These are phyloP conservation scores for Aspergillus funiculosus DNA, from an alignment of 495 filamentous ascomycete species.

Conservation along the genomic window DNA sequence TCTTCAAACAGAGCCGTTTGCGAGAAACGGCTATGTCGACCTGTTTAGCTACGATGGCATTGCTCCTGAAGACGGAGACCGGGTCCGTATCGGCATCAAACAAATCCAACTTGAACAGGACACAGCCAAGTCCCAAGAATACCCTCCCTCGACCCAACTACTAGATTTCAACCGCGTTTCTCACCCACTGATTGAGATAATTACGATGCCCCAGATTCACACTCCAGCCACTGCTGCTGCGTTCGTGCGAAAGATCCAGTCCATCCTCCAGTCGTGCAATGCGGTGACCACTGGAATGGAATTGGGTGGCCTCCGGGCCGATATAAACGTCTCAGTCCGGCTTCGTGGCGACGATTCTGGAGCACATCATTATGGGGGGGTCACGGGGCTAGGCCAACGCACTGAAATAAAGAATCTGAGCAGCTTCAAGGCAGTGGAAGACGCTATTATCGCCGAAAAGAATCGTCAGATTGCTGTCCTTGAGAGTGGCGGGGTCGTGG, in stretches of 20 bases:
- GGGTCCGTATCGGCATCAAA: conserved; percentile 70
- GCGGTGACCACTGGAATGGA: conserved; percentile 90
- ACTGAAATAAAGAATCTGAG: conserved; percentile 98
- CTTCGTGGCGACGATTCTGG: conserved; percentile 42
- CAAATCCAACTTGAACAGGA: conserved; percentile 97
- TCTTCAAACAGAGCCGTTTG: conserved; percentile 62
- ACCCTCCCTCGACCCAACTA: conserved; percentile 64
- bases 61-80: conserved; percentile 59
- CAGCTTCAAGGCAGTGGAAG: conserved; percentile 90
- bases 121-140: conserved; percentile 86
- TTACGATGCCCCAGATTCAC: conserved; percentile 82
- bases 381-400: conserved; percentile 66
- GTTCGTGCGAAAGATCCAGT: conserved; percentile 82
- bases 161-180: conserved; percentile 94
- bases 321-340: conserved; percentile 91
- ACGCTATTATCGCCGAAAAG: conserved; percentile 85
- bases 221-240: conserved; percentile 78
- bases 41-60: conserved; percentile 76
- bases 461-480: conserved; percentile 79
- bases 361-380: conserved; percentile 47
- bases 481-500: conserved; percentile 68
- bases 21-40: conserved; percentile 63
- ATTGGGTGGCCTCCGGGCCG: conserved; percentile 79
- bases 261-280: conserved; percentile 69
- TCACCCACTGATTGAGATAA: conserved; percentile 88